These are phyloP conservation scores for Arthrobotrys entomopaga DNA, from an alignment of 2,329 filamentous ascomycete genomes.

Conservation along the genomic window DNA sequence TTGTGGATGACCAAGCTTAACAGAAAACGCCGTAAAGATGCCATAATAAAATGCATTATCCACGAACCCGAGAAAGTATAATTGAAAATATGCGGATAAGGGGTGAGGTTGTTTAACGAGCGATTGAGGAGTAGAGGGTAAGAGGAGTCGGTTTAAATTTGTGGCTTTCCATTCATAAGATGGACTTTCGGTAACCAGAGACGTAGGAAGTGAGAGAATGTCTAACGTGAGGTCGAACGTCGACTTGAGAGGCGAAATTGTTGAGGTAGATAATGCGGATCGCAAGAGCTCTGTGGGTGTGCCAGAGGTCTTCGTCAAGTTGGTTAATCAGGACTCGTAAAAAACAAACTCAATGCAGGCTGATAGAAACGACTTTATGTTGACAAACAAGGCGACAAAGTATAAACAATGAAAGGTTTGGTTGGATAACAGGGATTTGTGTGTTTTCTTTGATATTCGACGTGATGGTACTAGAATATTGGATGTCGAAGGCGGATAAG, in stretches of 20 bases:
- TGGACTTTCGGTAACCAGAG: no score
- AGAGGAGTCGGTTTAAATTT: not conserved
- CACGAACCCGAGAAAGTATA: constrained; percentile 2
- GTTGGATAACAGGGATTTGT: no score
- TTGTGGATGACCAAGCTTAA: not conserved
- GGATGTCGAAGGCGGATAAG: not conserved
- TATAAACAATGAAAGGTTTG: no score
- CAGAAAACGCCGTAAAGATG: constrained; percentile 18
- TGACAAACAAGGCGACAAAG: no score
- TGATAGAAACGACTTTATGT: no score
- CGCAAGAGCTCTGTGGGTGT: not conserved
- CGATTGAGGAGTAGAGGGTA: not conserved
- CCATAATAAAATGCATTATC: constrained; percentile 9
- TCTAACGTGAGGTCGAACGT: constrained; percentile 4
- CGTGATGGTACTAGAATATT: no score
- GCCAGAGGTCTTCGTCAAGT: no score
- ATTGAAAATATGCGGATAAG: constrained; percentile 3
- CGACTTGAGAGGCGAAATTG: not conserved
- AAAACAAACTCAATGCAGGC: no score
- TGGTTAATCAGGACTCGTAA: no score
- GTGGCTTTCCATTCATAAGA: not conserved
- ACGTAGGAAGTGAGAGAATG: not conserved
- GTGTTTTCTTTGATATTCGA: no score
- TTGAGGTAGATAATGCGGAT: not conserved
- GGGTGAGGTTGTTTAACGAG: not conserved